phyloP scores from a whole-genome alignment of 163 green algal species.

The Volvox carteri region DNA sequence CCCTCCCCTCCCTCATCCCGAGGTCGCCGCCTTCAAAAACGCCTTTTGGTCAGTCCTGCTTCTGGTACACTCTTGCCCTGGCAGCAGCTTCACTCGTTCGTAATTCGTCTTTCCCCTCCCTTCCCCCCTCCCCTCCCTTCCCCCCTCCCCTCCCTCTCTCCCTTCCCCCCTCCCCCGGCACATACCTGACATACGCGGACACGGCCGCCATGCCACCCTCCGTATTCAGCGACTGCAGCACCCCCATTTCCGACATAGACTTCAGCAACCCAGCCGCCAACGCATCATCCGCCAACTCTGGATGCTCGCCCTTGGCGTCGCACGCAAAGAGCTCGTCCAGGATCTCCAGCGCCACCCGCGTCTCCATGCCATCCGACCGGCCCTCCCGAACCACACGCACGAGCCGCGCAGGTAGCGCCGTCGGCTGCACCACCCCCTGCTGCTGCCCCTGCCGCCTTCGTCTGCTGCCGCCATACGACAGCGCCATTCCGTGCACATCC shows the following conservation, averaged over 20 bases:
- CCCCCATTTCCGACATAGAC: constrained; percentile 20
- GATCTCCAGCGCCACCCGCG: constrained; percentile 36
- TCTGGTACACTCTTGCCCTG: too few species aligned
- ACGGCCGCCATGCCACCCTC: constrained; percentile 19
- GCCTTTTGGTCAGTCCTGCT: too few species aligned
- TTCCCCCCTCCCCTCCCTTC: not conserved
- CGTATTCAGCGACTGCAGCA: constrained; percentile 11
- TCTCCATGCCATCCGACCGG: constrained; percentile 12
- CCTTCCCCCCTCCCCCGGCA: not conserved
- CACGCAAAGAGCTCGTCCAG: constrained; percentile 48
- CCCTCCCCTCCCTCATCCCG: not conserved
- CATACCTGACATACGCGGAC: constrained; percentile 43
- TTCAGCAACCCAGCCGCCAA: constrained; percentile 25
- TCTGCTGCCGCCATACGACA: not conserved
- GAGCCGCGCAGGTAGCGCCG: constrained; percentile 22
- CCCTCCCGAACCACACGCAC: constrained; percentile 37
- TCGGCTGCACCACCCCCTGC: not conserved
- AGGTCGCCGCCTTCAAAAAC: too few species aligned
- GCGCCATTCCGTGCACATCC: too few species aligned
- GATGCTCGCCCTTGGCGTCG: not conserved
- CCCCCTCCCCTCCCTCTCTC: not conserved
- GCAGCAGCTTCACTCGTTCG: too few species aligned
- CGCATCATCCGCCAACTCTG: constrained; percentile 34
- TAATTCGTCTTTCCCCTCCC: too few species aligned
- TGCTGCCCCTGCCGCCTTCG: not conserved